Conservation (phyloP, 176 grass and related monocot genomes). For the Tillandsia fasciculata region DNA sequence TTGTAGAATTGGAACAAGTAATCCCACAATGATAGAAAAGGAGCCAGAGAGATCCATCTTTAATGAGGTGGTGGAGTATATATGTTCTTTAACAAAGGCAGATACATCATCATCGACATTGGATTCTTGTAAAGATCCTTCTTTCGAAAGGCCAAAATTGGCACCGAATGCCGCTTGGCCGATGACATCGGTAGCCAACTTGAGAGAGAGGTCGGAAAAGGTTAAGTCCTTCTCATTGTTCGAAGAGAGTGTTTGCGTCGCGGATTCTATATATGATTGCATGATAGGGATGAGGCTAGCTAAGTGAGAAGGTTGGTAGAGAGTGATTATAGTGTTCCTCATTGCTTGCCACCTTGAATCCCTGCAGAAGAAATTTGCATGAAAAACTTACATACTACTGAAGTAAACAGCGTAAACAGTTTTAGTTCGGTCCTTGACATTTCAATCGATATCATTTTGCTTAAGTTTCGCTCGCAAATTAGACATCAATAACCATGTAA, state of each 20-base stretch:
- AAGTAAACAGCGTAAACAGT: too few species aligned
- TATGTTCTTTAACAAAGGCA: slow-evolving; percentile 55
- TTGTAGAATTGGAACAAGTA: slow-evolving; percentile 55
- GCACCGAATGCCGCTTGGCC: slow-evolving; percentile 58
- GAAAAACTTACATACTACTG: slow-evolving; percentile 9
- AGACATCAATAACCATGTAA: too few species aligned
- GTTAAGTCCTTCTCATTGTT: slow-evolving; percentile 18
- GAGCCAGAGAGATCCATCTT: slow-evolving; percentile 72
- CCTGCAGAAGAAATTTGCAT: slow-evolving; percentile 30
- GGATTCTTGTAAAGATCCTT: neutral
- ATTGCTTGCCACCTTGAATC: slow-evolving; percentile 55
- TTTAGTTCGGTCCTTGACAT: too few species aligned
- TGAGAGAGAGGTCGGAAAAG: slow-evolving; percentile 59
- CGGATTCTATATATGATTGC: slow-evolving; percentile 46
- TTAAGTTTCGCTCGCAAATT: too few species aligned
- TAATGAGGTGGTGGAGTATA: slow-evolving; percentile 61
- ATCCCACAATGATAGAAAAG: slow-evolving; percentile 52
- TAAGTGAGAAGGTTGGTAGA: slow-evolving; percentile 76
- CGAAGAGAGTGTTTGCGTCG: slow-evolving; percentile 18
- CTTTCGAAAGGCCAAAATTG: slow-evolving; percentile 44
- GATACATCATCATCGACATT: slow-evolving; percentile 20
- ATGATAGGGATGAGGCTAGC: slow-evolving; percentile 59
- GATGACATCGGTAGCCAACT: slow-evolving; percentile 66
- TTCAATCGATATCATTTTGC: too few species aligned
- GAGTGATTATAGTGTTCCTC: slow-evolving; percentile 66